phyloP scores from a whole-genome alignment of 2,329 filamentous ascomycete species.

The Colletotrichum tanaceti region DNA sequence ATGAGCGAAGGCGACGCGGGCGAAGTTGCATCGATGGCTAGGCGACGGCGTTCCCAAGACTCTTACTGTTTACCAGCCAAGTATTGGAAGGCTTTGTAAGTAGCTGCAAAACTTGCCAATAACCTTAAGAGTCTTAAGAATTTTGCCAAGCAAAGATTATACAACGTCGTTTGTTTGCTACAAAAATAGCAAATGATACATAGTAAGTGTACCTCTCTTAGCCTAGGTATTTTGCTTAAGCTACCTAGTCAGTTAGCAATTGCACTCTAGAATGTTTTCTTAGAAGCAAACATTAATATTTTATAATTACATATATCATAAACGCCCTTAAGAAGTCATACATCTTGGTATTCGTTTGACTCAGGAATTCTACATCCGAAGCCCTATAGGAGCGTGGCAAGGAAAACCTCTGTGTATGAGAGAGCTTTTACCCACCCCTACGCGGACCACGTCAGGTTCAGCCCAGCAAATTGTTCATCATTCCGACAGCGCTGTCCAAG shows the following conservation, averaged over 20 bases:
- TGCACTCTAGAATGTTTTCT: too few relatives aligned
- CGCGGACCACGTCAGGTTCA: not conserved
- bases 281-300: not conserved
- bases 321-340: not conserved
- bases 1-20: not conserved
- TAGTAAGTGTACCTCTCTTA: not conserved
- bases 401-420: too few relatives aligned
- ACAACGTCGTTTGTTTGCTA: too few relatives aligned
- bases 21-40: constrained; percentile 12
- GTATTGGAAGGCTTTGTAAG: not conserved
- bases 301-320: not conserved
- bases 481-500: constrained; percentile 2
- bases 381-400: not conserved
- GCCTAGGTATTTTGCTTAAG: too few relatives aligned
- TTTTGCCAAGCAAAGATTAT: not conserved
- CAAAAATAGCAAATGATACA: too few relatives aligned
- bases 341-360: constrained; percentile 6
- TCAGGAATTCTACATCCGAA: not conserved
- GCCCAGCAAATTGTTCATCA: not conserved
- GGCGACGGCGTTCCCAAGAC: not conserved
- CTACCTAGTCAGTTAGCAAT: not conserved
- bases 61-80: not conserved
- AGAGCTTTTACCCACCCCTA: not conserved
- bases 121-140: not conserved
- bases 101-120: not conserved